Evolutionary conservation across 139 green algal species (phyloP), one percentile per base, ranked within the genome.

Genomic region (Coccomyxa sp.): DNA sequence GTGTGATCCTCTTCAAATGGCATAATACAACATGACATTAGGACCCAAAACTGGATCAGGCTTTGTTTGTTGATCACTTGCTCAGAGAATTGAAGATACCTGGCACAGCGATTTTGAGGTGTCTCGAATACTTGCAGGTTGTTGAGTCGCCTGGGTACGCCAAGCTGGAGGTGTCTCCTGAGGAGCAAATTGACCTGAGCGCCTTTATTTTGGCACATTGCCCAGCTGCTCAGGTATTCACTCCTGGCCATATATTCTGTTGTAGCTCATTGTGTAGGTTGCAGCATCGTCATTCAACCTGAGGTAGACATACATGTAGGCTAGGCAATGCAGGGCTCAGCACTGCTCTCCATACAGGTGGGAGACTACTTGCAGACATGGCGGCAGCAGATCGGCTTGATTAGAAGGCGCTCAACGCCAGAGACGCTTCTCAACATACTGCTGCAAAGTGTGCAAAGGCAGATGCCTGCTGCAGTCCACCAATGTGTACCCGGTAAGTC

Each of bases 121-220:
- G 5, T 64, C 1, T 12, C 27, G 27, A 31, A 22, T 64, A 22
- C 50, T 64, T 18, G 50, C 50, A 64, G 50, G 50, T 64, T 64
- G 5, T 64, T 64, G 50, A 64, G 50, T 6, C 27, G 50, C 4
- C 22, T 31, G 22, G 22, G 50, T 2, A 74, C 16, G 64, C 24
- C 29, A 36, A 2, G n/a, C 64, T 22, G n/a, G 29, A 36, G 31
- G 2, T n/a, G n/a, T n/a, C 31, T 72, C 24, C 24, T 39, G 64
- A 72, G 69, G 34, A 74, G 69, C 33, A 35, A 34, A 12, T 33
- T 16, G 44, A 8, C 12, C 39, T 76, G 71, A 37, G 55, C 8
- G 38, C 38, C 71, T 76, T 76, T 55, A 27, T 24, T 7, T 7
- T 76, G 71, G 71, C 38, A 34, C 71, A 76, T 37, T 64, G 71